Evolutionary conservation across 805 yeast genomes (phyloP), one percentile per base, ranked within the genome.

Genomic region (Groenewaldozyma salmanticensis): DNA sequence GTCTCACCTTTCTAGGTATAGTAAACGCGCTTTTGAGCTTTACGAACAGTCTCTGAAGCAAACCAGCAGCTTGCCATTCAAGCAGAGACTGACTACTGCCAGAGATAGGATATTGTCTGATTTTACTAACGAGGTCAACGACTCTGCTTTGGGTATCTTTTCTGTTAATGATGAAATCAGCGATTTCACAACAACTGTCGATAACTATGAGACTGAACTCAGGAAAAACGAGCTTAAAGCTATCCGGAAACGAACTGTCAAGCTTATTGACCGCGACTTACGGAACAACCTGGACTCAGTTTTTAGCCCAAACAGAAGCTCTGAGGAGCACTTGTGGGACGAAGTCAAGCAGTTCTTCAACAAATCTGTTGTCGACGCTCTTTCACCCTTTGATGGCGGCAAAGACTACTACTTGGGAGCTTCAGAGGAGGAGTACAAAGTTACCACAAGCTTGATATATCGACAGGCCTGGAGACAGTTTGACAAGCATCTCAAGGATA

Each of bases 361-460:
- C 9, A 35, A 45, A 1, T 58, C 66, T 0, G 48, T 69, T 16
- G 48, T 52, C 2, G 44, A 44, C 1, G 47, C 61, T 1, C 46
- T 72, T 35, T 31, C 48, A 9, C 66, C 58, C 35, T 45, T 27
- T 38, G 21, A 27, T 21, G 33, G 22, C 17, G 62, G 55, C 15
- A 36, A 29, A 15, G 87, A 85, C 52, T 83, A 86, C 50, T 74
- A 74, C 20, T 60, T 87, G 5, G 95, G 92, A 0, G 66, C 77
- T 2, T 37, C 65, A 2, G 57, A 50, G 0, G 68, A 60, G 2
- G 66, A 65, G 20, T 78, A 77, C 50, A 44, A 46, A 2, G 51
- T 54, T 2, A 67, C 75, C 1, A 58, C 62, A 5, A 51, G 54
- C n/a, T 65, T 64, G 29, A 63, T 86, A 31, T 64, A 70, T 34